Evolutionary conservation across 805 yeast species (phyloP).

Genomic region (Candida rishiriensis): DNA sequence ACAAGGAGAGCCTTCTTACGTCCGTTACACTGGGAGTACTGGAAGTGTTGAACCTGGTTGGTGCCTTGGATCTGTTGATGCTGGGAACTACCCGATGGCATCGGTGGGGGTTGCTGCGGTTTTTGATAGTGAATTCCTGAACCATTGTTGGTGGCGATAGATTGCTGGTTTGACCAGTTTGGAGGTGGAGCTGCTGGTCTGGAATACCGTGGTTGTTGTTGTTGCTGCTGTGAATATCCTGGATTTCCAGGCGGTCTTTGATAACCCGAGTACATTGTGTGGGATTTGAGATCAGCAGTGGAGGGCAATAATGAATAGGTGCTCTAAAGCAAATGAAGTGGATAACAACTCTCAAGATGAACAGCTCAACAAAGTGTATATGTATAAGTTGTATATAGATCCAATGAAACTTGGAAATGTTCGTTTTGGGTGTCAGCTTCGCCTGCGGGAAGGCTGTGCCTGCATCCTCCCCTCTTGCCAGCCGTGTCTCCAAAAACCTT

Average conservation of each 20-base stretch:
- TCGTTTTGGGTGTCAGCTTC: too few relatives aligned
- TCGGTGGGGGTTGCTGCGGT: slow-evolving; percentile 12
- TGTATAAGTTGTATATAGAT: too few relatives aligned
- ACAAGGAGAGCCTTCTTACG: slow-evolving; percentile 67
- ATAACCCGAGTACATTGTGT: slow-evolving; percentile 17
- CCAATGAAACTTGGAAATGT: too few relatives aligned
- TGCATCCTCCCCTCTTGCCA: too few relatives aligned
- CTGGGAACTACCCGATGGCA: slow-evolving; percentile 18
- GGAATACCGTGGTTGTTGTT: slow-evolving; percentile 7
- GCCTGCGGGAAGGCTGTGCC: too few relatives aligned
- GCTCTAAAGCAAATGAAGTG: too few relatives aligned
- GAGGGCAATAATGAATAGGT: too few relatives aligned
- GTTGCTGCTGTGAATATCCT: slow-evolving; percentile 5
- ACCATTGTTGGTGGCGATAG: background rate
- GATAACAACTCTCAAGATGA: too few relatives aligned
- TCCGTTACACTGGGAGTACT: slow-evolving; percentile 70
- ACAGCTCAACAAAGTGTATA: too few relatives aligned
- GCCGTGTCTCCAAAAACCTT: too few relatives aligned
- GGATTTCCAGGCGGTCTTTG: slow-evolving; percentile 20
- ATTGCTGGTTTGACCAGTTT: slow-evolving; percentile 5
- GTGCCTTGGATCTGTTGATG: slow-evolving; percentile 30
- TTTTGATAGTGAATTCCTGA: slow-evolving; percentile 5
- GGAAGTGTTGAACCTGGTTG: slow-evolving; percentile 27
- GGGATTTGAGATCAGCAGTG: too few relatives aligned
- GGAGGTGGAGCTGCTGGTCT: slow-evolving; percentile 14